Base-by-base conservation (phyloP, 1,139 yeast genomes). In the Pneumocystis jirovecii region DNA sequence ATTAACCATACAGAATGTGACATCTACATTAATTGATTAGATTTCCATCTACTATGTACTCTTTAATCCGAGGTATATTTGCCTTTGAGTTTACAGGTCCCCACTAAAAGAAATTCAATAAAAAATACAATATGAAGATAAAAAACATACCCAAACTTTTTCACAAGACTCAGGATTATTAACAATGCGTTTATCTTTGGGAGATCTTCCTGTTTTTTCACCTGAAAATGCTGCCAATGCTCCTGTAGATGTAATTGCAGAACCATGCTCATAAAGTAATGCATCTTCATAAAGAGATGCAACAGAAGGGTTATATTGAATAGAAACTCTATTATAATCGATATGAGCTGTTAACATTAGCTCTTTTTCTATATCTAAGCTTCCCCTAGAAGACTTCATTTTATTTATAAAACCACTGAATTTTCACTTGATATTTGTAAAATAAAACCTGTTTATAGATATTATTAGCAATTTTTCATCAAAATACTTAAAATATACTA, bases 141-240 rank as follows among this genome's bases (percentile, higher is more conserved):
- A 39, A 21, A 12, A 60, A 39, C 21, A 42, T 60, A 60, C 61
- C 97, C 98, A 93, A 72, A 93, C 85, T 75, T 91, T 81, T 69
- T 88, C 83, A 67, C 83, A 78, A 60, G 97, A 90, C 65, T 95
- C 81, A 72, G 83, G 87, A 80, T 93, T 97, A 72, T 91, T 97
- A 70, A 93, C 97, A 77, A 93, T 89, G 80, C 98, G 89, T 79
- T 93, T 93, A 79, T 93, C 98, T 81, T 87, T 88, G 76, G 98
- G 98, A 61, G 97, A 93, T 79, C 98, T 87, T 73, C 98, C 98
- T 67, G 97, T 93, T 81, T 93, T 93, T 73, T 84, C 81, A 75
- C 98, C 98, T 40, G 97, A 89, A 79, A 85, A 90, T 66, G 98
- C 97, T 79, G 93, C 87, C 71, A 93, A 82, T 66, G 97, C 97